A percentile compares a stretch with the other conserved stretches of the same genome.
phyloP scores from a whole-genome alignment of 257 asterid genomes.

The Solanum bulbocastanum region DNA sequence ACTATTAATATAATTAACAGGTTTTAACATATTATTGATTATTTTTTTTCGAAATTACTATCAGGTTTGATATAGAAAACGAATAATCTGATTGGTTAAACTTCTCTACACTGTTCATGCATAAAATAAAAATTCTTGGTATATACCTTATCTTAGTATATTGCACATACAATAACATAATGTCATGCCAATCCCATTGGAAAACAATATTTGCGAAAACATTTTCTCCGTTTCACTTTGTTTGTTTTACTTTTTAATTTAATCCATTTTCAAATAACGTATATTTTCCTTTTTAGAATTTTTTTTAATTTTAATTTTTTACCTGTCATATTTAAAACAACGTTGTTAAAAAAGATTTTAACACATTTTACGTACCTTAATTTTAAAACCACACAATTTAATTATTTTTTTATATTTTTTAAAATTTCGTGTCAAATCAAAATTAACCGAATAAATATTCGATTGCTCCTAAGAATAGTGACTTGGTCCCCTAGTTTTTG shows the following conservation, averaged over 20 bases:
- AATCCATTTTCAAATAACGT: background rate
- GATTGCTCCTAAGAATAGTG: slow-evolving; percentile 3
- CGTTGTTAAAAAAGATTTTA: background rate
- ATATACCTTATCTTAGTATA: background rate
- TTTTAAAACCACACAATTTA: no score
- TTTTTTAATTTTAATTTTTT: background rate
- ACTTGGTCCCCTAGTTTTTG: slow-evolving; percentile 9
- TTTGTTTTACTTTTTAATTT: background rate
- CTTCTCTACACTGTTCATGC: background rate
- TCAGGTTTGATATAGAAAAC: background rate
- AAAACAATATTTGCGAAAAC: background rate
- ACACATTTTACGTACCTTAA: background rate
- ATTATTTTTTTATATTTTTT: no score
- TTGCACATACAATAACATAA: background rate
- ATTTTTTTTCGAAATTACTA: background rate
- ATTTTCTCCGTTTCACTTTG: fast-evolving
- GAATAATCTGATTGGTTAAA: background rate
- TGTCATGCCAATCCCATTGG: background rate
- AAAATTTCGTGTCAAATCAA: fast-evolving
- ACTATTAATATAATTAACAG: background rate
- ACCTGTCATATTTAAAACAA: background rate
- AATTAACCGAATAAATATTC: background rate
- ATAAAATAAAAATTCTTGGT: background rate
- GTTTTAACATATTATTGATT: background rate
- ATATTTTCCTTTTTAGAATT: background rate